A percentile compares a stretch with the other conserved stretches of the same genome.
Conservation (phyloP, 1,284 basidiomycete species). For the Pisolithus thermaeus region DNA sequence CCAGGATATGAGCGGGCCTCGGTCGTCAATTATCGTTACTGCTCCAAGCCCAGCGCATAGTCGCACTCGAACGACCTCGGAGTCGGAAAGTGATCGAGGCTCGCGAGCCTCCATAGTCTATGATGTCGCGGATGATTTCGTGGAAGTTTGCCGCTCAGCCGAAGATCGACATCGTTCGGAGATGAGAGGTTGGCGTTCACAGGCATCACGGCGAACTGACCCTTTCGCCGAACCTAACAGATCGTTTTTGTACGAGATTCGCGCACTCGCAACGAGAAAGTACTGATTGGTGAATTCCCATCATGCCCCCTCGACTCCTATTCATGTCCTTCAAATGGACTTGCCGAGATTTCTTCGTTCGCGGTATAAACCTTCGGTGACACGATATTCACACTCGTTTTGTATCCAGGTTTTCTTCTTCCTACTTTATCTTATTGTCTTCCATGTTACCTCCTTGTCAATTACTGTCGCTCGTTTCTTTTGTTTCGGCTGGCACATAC, state of each 20-base stretch:
- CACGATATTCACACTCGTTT: slow-evolving; percentile 19
- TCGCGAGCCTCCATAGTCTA: slow-evolving; percentile 69
- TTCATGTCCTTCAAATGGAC: slow-evolving; percentile 11
- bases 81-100: slow-evolving; percentile 69
- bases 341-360: slow-evolving; percentile 19
- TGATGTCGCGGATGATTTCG: slow-evolving; percentile 68
- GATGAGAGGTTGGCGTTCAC: slow-evolving; percentile 76
- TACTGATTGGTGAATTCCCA: slow-evolving; percentile 40
- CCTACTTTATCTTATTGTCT: slow-evolving; percentile 18
- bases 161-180: slow-evolving; percentile 77
- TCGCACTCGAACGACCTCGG: slow-evolving; percentile 59
- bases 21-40: slow-evolving; percentile 34
- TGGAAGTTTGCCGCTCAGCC: slow-evolving; percentile 65
- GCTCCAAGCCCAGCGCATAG: slow-evolving; percentile 58
- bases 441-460: slow-evolving; percentile 13
- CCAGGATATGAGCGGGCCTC: slow-evolving; percentile 34
- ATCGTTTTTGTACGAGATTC: slow-evolving; percentile 68
- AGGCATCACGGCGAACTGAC: slow-evolving; percentile 35
- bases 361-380: slow-evolving; percentile 17
- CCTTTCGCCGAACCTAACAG: slow-evolving; percentile 47
- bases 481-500: slow-evolving; percentile 7
- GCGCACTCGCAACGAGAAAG: slow-evolving; percentile 72
- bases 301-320: slow-evolving; percentile 2
- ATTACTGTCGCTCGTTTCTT: slow-evolving; percentile 7
- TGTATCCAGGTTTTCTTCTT: slow-evolving; percentile 24